Conservation (phyloP, 2,329 filamentous ascomycete genomes). For the Sclerotinia minor region DNA sequence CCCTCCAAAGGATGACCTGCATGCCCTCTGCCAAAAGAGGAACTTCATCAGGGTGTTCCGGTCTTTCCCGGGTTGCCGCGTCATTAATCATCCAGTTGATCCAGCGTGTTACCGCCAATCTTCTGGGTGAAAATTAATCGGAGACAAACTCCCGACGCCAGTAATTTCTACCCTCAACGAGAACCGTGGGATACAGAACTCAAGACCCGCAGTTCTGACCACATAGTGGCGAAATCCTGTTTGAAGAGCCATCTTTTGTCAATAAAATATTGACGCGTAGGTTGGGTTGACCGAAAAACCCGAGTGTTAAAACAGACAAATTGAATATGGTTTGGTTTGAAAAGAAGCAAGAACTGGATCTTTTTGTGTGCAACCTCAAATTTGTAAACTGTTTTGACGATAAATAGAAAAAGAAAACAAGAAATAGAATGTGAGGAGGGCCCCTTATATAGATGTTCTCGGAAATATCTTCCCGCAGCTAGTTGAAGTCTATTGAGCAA, state of each 20-base stretch:
- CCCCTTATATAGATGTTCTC: not conserved
- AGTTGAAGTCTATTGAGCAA: not conserved
- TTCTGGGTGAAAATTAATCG: constrained; percentile 4
- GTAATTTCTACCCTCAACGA: not conserved
- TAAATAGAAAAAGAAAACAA: constrained; percentile 1
- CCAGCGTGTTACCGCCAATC: constrained; percentile 10
- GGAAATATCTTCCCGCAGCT: not conserved
- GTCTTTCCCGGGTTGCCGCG: not conserved
- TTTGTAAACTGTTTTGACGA: constrained; percentile 9
- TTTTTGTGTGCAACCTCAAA: not conserved
- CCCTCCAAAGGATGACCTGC: constrained; percentile 1
- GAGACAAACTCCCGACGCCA: constrained; percentile 12
- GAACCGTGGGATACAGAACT: constrained; percentile 6
- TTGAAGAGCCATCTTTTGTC: constrained; percentile 8
- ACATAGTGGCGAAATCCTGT: not conserved
- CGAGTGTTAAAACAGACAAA: constrained; percentile 10
- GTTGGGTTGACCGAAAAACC: constrained; percentile 9
- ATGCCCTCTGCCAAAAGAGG: not conserved
- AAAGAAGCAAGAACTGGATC: not conserved
- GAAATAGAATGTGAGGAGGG: not conserved
- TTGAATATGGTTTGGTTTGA: not conserved
- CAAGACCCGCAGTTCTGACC: not conserved
- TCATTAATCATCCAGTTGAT: constrained; percentile 12
- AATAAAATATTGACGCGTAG: not conserved
- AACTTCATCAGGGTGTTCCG: not conserved